Evolutionary conservation across 495 filamentous ascomycete species (phyloP).

Genomic region (Aspergillus affinis): DNA sequence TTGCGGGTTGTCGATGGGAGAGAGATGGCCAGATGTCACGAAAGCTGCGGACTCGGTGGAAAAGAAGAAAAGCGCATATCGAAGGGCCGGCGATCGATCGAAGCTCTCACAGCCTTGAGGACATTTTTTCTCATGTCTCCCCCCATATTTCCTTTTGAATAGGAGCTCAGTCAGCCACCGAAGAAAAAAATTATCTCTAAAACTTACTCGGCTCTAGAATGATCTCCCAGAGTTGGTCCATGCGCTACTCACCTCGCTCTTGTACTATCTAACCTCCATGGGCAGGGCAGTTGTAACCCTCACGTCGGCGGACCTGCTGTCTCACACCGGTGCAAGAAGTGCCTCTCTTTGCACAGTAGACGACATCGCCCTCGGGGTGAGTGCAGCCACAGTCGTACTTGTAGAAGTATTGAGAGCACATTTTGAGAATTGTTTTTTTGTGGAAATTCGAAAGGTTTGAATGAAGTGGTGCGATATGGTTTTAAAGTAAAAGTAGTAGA

Average conservation of each 20-base stretch:
- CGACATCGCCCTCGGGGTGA: conserved; percentile 35
- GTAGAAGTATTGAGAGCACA: conserved; percentile 46
- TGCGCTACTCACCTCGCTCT: neutral
- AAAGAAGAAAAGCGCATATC: neutral
- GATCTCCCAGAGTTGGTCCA: neutral
- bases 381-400: conserved; percentile 45
- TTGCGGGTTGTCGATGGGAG: neutral
- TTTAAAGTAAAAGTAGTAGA: neutral
- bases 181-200: neutral
- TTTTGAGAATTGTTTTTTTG: conserved; percentile 17
- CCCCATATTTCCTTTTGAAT: neutral
- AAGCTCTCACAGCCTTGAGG: neutral
- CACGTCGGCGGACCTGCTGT: conserved; percentile 34
- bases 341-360: conserved; percentile 40
- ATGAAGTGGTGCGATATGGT: neutral
- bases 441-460: neutral
- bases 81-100: neutral
- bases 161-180: neutral
- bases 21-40: too few species aligned
- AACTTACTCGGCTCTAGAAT: neutral
- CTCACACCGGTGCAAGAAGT: conserved; percentile 38
- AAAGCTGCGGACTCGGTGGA: conserved; percentile 1
- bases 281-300: conserved; percentile 39
- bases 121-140: neutral
- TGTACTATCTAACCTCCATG: conserved; percentile 33